These are phyloP conservation scores for Ogataea polymorpha DNA, from an alignment of 805 yeast species.

Conservation along the genomic window DNA sequence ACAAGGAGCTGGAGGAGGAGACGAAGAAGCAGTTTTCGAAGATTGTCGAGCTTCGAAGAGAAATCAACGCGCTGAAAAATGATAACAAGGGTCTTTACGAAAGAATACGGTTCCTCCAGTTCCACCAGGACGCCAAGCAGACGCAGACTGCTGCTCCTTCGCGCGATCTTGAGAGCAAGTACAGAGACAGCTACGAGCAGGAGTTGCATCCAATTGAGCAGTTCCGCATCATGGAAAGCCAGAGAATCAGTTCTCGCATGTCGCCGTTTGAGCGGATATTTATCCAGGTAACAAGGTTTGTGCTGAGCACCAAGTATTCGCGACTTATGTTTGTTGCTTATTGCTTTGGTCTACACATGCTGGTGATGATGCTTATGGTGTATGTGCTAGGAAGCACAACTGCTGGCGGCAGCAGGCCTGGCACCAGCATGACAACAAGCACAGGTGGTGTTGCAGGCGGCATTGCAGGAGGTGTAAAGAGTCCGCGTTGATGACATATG, in stretches of 20 bases:
- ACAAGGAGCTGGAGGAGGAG: slow-evolving; percentile 81
- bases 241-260: slow-evolving; percentile 65
- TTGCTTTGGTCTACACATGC: slow-evolving; percentile 69
- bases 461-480: not conserved
- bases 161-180: slow-evolving; percentile 50
- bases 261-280: slow-evolving; percentile 79
- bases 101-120: slow-evolving; percentile 63
- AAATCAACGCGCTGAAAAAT: slow-evolving; percentile 57
- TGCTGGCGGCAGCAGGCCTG: slow-evolving; percentile 5
- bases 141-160: slow-evolving; percentile 27
- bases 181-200: slow-evolving; percentile 66
- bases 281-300: slow-evolving; percentile 64
- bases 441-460: slow-evolving; percentile 29
- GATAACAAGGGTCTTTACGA: slow-evolving; percentile 83
- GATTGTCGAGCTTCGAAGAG: slow-evolving; percentile 60
- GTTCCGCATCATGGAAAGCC: slow-evolving; percentile 74
- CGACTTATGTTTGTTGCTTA: slow-evolving; percentile 71
- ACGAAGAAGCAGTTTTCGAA: slow-evolving; percentile 53
- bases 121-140: slow-evolving; percentile 36
- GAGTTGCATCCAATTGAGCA: slow-evolving; percentile 80
- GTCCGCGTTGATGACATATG: not conserved
- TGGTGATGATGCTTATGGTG: slow-evolving; percentile 64
- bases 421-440: slow-evolving; percentile 19
- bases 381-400: slow-evolving; percentile 40
- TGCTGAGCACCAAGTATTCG: slow-evolving; percentile 71